These are phyloP conservation scores for Physcomitrium patens DNA, from an alignment of 225 moss, liverwort and hornwort species.

Conservation along the genomic window DNA sequence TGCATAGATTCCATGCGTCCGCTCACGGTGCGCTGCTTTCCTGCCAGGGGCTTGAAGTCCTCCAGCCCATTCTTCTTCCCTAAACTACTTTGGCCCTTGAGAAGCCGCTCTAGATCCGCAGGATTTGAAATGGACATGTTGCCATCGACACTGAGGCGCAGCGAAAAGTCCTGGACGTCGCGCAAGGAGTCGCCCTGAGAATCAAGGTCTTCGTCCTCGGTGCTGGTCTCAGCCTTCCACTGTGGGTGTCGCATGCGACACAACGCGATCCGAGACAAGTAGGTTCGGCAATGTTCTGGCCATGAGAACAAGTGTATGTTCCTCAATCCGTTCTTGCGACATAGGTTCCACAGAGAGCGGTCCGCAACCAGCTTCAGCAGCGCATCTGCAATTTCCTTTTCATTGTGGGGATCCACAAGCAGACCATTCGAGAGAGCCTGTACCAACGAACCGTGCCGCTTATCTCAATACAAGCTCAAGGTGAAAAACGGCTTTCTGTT, in stretches of 20 bases:
- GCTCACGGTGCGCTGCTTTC: constrained; percentile 33
- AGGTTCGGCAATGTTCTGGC: constrained; percentile 67
- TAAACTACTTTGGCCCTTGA: constrained; percentile 26
- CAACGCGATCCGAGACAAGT: constrained; percentile 56
- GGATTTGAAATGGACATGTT: constrained; percentile 41
- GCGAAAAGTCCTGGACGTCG: constrained; percentile 56
- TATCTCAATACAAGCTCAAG: not conserved
- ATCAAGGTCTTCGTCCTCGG: constrained; percentile 48
- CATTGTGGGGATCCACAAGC: constrained; percentile 60
- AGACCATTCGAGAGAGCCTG: constrained; percentile 62
- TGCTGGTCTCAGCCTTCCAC: constrained; percentile 53
- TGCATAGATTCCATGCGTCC: constrained; percentile 45
- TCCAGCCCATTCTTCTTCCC: constrained; percentile 29
- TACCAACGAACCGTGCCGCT: not conserved
- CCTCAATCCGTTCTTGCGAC: constrained; percentile 54
- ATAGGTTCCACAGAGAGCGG: constrained; percentile 52
- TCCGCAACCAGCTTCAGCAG: constrained; percentile 56
- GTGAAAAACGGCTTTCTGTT: too few relatives aligned
- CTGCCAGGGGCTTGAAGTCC: constrained; percentile 30
- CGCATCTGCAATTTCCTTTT: constrained; percentile 54
- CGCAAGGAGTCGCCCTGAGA: constrained; percentile 56
- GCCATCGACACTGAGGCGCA: constrained; percentile 65
- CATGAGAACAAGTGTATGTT: constrained; percentile 68
- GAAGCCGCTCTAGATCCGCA: constrained; percentile 36
- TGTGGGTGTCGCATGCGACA: constrained; percentile 68